These are phyloP conservation scores for Inga oerstediana DNA, from an alignment of 306 rosid species.

Conservation along the genomic window DNA sequence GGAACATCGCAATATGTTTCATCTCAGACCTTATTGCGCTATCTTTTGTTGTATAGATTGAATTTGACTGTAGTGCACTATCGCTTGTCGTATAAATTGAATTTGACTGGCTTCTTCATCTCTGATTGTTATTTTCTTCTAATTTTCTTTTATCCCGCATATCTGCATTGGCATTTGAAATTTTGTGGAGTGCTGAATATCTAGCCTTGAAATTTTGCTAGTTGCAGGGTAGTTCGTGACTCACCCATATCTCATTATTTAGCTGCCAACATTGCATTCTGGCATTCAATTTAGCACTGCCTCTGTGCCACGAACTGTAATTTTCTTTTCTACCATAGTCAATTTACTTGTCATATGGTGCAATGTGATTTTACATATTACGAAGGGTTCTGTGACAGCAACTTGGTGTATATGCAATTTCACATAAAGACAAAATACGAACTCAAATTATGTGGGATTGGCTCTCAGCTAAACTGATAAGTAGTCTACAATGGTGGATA, in stretches of 20 bases:
- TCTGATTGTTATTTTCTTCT: background rate
- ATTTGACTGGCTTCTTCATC: background rate
- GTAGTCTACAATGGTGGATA: background rate
- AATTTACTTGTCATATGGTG: slow-evolving; percentile 23
- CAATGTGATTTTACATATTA: slow-evolving; percentile 3
- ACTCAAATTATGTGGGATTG: slow-evolving; percentile 1
- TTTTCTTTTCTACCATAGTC: slow-evolving; percentile 24
- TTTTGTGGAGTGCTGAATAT: slow-evolving; percentile 29
- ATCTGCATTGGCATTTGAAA: slow-evolving; percentile 7
- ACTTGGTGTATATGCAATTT: background rate
- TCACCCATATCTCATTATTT: slow-evolving; percentile 20
- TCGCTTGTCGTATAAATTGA: background rate
- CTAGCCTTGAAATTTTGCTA: slow-evolving; percentile 10
- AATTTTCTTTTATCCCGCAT: background rate
- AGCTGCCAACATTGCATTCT: slow-evolving; percentile 22
- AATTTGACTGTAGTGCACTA: background rate
- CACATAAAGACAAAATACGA: background rate
- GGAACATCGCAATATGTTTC: background rate
- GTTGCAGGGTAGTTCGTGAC: slow-evolving; percentile 48
- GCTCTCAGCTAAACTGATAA: background rate
- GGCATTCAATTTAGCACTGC: slow-evolving; percentile 24
- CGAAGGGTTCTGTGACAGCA: slow-evolving; percentile 20
- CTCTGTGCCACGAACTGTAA: slow-evolving; percentile 16
- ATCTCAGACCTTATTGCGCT: background rate
- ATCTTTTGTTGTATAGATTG: background rate